These are phyloP conservation scores for Torulaspora indica DNA, from an alignment of 805 yeast species.

Conservation along the genomic window DNA sequence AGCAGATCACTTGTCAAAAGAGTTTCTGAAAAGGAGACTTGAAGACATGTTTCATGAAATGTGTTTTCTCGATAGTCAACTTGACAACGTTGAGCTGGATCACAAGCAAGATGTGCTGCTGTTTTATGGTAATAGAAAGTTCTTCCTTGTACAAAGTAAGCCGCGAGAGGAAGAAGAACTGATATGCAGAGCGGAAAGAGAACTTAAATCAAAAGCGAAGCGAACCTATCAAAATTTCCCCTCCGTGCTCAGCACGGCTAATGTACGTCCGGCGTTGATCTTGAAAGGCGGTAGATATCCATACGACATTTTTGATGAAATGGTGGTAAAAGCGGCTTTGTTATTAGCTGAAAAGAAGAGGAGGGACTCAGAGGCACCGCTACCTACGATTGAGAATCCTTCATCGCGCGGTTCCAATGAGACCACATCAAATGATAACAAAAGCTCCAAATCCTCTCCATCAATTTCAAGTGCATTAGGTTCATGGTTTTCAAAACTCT, in stretches of 20 bases:
- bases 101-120: conserved; percentile 13
- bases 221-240: conserved; percentile 14
- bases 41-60: conserved; percentile 12
- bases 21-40: conserved; percentile 7
- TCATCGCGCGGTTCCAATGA: neutral
- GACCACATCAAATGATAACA: neutral
- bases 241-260: conserved; percentile 16
- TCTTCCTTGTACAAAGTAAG: conserved; percentile 19
- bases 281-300: conserved; percentile 24
- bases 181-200: conserved; percentile 14
- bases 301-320: conserved; percentile 28
- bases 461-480: conserved; percentile 18
- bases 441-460: neutral
- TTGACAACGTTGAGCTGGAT: conserved; percentile 4
- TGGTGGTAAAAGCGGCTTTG: conserved; percentile 20
- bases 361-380: conserved; percentile 9
- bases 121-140: conserved; percentile 28
- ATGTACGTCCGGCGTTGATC: conserved; percentile 20
- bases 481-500: conserved; percentile 19
- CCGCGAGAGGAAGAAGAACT: conserved; percentile 14
- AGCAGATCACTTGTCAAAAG: conserved; percentile 1
- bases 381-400: conserved; percentile 8
- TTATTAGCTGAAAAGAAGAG: conserved; percentile 17
- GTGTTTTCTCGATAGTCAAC: conserved; percentile 7
- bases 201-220: conserved; percentile 6